Conservation (phyloP, 352 stramenopile species). For the Phytophthora uliginosa region DNA sequence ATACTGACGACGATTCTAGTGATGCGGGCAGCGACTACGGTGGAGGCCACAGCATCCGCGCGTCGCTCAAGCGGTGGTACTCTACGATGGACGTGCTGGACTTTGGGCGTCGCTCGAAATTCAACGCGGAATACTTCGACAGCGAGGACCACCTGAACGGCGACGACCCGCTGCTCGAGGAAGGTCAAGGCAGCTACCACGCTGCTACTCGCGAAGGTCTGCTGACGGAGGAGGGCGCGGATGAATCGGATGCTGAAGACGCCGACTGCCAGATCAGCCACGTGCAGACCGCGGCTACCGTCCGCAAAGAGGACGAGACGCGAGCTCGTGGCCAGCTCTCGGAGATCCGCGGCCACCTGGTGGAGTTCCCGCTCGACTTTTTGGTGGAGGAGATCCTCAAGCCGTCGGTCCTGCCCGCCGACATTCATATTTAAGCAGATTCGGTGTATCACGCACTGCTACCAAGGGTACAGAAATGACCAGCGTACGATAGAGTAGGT, state of each 20-base stretch:
- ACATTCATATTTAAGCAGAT: constrained; percentile 88
- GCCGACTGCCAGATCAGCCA: constrained; percentile 87
- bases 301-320: constrained; percentile 85
- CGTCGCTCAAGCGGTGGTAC: constrained; percentile 81
- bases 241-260: constrained; percentile 43
- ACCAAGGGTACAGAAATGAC: not conserved
- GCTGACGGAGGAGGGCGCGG: constrained; percentile 37
- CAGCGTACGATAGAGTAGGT: constrained; percentile 7
- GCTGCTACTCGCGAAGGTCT: constrained; percentile 40
- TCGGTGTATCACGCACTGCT: constrained; percentile 5
- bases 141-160: constrained; percentile 57
- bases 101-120: constrained; percentile 78
- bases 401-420: constrained; percentile 80
- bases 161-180: constrained; percentile 75
- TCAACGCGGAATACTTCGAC: constrained; percentile 85
- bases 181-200: constrained; percentile 53
- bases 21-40: constrained; percentile 60
- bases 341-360: constrained; percentile 86
- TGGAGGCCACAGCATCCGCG: constrained; percentile 57
- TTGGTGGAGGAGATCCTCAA: constrained; percentile 88
- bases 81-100: constrained; percentile 78
- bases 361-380: constrained; percentile 90
- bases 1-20: constrained; percentile 49
- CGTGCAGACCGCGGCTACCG: constrained; percentile 83
- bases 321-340: constrained; percentile 76